Base-by-base conservation (phyloP, 768 basidiomycete species). In the Psilocybe sp. region DNA sequence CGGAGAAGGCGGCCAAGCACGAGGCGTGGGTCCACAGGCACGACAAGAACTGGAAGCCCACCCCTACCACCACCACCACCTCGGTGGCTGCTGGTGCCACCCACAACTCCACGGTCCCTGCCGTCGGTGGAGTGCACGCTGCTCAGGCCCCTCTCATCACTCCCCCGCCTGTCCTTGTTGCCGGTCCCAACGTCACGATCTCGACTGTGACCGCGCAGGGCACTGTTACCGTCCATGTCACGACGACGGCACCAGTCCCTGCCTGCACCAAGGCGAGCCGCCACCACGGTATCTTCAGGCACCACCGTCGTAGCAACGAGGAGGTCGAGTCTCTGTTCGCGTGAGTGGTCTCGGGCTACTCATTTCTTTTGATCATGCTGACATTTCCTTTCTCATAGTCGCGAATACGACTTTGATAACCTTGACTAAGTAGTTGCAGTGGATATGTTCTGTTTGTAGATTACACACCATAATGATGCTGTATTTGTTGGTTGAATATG, bases 391-490 rank as follows among this genome's bases (percentile, higher is more conserved):
- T 36, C 18, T 23, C 46, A 11, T 39, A 52, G 51, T 32, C 63
- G 63, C 33, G 61, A 61, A 35, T 57, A 56, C 40, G 56, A 50
- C 11, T 60, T 61, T 37, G 64, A 65, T 51, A 50, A 64, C 41
- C 57, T 65, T 36, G 64, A 65, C 44, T 65, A 58, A 50, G 40
- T 53, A 7, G 23, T 28, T 28, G 23, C 7, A 28, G 23, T 28
- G 38, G 31, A 39, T 31, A 28, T 15, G 34, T 20, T 16, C 12
- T n/a, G 19, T 43, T 28, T 4, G 31, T 28, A 28, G 23, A 28
- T 7, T 28, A 28, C 23, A n/a, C n/a, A n/a, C n/a, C n/a, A n/a
- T n/a, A n/a, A n/a, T n/a, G n/a, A n/a, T n/a, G n/a, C n/a, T n/a
- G n/a, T n/a, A n/a, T 28, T 28, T 3, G 23, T 28, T 28, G 23